These are phyloP conservation scores for Yarrowia alimentaria DNA, from an alignment of 805 yeast species.

Conservation along the genomic window DNA sequence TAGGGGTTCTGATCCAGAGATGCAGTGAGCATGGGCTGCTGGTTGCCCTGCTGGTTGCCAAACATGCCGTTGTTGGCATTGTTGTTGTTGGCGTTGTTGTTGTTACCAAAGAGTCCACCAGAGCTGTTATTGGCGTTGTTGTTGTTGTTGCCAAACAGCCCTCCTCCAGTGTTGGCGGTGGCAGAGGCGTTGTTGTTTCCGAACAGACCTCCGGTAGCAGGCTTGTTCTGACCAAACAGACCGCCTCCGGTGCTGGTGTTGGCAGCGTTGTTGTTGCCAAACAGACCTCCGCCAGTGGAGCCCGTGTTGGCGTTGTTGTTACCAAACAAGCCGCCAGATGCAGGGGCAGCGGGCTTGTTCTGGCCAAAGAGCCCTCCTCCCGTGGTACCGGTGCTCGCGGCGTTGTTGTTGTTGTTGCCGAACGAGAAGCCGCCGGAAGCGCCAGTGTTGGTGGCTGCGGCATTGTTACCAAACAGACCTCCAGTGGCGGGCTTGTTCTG, in stretches of 20 bases:
- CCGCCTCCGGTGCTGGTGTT: conserved; percentile 35
- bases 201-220: conserved; percentile 31
- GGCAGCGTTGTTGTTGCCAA: conserved; percentile 35
- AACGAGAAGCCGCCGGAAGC: conserved; percentile 39
- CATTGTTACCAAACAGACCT: conserved; percentile 33
- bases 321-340: conserved; percentile 42
- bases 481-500: conserved; percentile 30
- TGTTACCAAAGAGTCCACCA: conserved; percentile 32
- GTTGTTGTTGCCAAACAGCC: conserved; percentile 33
- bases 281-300: conserved; percentile 33
- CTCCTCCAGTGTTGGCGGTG: conserved; percentile 26
- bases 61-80: conserved; percentile 32
- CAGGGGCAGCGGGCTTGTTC: conserved; percentile 15
- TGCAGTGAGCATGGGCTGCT: conserved; percentile 40
- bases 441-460: conserved; percentile 29
- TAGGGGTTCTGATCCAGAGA: conserved; percentile 62
- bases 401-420: conserved; percentile 36
- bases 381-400: conserved; percentile 36
- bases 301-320: conserved; percentile 32
- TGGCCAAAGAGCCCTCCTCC: conserved; percentile 36
- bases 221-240: conserved; percentile 33
- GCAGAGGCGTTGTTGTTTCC: conserved; percentile 38
- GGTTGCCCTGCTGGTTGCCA: conserved; percentile 29
- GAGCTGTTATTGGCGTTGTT: conserved; percentile 33
- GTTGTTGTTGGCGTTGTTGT: conserved; percentile 28